A percentile compares a stretch with the other conserved stretches of the same genome.
Evolutionary conservation across 176 grass and related monocot species (phyloP).

Genomic region (Guadua angustifolia): DNA sequence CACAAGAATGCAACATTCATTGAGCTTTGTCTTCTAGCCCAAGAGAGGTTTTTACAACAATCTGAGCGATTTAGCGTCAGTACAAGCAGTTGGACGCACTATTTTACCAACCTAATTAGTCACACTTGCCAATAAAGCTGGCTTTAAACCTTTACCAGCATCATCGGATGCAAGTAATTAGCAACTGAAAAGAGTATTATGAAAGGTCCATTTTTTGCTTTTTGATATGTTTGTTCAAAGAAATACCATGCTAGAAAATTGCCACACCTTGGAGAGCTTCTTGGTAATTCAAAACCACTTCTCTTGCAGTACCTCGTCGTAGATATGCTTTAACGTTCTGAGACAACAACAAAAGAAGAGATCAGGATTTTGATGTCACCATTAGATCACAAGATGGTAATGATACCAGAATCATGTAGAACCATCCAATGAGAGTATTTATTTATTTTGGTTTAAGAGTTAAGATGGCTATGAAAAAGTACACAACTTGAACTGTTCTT

Average conservation of each 20-base stretch:
- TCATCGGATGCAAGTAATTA: not conserved
- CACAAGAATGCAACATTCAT: not conserved
- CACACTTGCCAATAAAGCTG: not conserved
- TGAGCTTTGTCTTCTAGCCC: not conserved
- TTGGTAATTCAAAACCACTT: conserved; percentile 75
- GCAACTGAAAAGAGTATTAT: not conserved
- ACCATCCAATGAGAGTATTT: not conserved
- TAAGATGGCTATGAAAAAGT: not conserved
- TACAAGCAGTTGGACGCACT: not conserved
- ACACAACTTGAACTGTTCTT: not conserved
- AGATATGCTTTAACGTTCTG: conserved; percentile 98
- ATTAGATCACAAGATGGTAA: conserved; percentile 35
- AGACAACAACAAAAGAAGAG: conserved; percentile 15
- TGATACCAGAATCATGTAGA: not conserved
- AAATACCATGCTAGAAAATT: conserved; percentile 41
- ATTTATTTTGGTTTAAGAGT: not conserved
- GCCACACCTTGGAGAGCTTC: conserved; percentile 84
- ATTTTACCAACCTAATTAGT: not conserved
- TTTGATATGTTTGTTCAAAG: conserved; percentile 21
- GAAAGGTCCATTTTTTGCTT: conserved; percentile 32
- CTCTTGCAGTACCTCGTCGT: conserved; percentile 76
- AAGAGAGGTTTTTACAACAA: not conserved
- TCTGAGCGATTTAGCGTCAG: not conserved
- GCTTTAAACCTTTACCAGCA: conserved; percentile 1
- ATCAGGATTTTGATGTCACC: not conserved